A percentile compares a stretch with the other conserved stretches of the same genome.
Evolutionary conservation across 768 basidiomycete genomes (phyloP).

Genomic region (Termitomyces sp.): DNA sequence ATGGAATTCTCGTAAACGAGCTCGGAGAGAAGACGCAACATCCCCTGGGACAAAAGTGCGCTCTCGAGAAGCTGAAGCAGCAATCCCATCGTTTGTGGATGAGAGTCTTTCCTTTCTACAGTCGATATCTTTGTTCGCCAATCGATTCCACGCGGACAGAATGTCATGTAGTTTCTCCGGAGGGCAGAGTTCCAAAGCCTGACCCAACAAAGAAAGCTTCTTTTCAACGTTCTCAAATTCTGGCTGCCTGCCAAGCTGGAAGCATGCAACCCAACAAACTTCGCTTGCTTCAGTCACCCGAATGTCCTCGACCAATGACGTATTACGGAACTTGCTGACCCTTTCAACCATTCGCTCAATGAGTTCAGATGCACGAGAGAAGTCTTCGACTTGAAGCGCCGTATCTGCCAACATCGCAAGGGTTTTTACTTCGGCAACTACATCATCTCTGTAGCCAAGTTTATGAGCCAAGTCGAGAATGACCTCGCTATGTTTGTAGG

Average conservation of each 20-base stretch:
- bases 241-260: slow-evolving; percentile 78
- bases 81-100: slow-evolving; percentile 21
- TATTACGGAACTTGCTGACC: slow-evolving; percentile 43
- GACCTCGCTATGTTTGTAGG: slow-evolving; percentile 89
- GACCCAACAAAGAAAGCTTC: slow-evolving; percentile 69
- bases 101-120: slow-evolving; percentile 37
- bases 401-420: slow-evolving; percentile 90
- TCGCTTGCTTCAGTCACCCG: slow-evolving; percentile 58
- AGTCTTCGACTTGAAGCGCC: slow-evolving; percentile 81
- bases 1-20: slow-evolving; percentile 59
- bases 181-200: slow-evolving; percentile 84
- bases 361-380: slow-evolving; percentile 62
- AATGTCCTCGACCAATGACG: slow-evolving; percentile 26
- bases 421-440: slow-evolving; percentile 72
- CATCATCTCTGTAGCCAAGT: slow-evolving; percentile 72
- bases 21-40: slow-evolving; percentile 49
- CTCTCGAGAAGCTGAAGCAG: slow-evolving; percentile 10
- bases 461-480: slow-evolving; percentile 87
- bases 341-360: slow-evolving; percentile 66
- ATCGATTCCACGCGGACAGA: slow-evolving; percentile 68
- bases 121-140: slow-evolving; percentile 63
- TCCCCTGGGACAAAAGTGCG: slow-evolving; percentile 22
- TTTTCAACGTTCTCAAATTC: slow-evolving; percentile 66
- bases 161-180: slow-evolving; percentile 73
- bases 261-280: slow-evolving; percentile 88